A percentile compares a stretch with the other conserved stretches of the same genome.
These are phyloP conservation scores for Colletotrichum plurivorum DNA, from an alignment of 2,329 filamentous ascomycete genomes.

Conservation along the genomic window DNA sequence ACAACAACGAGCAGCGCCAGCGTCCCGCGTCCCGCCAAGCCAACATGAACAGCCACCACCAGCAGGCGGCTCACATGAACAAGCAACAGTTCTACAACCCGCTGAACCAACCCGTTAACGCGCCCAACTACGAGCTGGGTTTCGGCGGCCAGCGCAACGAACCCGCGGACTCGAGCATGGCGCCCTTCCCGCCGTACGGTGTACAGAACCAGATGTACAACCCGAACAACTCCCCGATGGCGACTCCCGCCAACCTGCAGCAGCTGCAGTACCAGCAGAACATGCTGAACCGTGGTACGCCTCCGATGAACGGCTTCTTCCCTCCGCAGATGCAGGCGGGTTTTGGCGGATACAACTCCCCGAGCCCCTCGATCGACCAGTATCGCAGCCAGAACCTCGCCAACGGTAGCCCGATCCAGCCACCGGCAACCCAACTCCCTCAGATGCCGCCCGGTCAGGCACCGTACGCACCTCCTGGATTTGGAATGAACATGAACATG, in stretches of 20 bases:
- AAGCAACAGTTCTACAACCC: slow-evolving; percentile 68
- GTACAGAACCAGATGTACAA: slow-evolving; percentile 68
- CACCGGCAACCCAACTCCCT: slow-evolving; percentile 56
- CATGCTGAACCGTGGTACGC: slow-evolving; percentile 67
- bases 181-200: slow-evolving; percentile 65
- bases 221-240: slow-evolving; percentile 59
- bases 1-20: slow-evolving; percentile 63
- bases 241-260: slow-evolving; percentile 63
- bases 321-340: slow-evolving; percentile 66
- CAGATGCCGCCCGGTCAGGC: slow-evolving; percentile 60
- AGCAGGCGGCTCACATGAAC: slow-evolving; percentile 58
- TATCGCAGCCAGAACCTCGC: slow-evolving; percentile 67
- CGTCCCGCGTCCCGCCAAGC: slow-evolving; percentile 71
- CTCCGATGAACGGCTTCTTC: slow-evolving; percentile 71
- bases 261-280: slow-evolving; percentile 72
- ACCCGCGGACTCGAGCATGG: slow-evolving; percentile 63
- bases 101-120: slow-evolving; percentile 57
- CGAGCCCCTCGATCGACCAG: slow-evolving; percentile 67
- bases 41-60: slow-evolving; percentile 59
- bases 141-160: slow-evolving; percentile 68
- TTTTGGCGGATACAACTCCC: slow-evolving; percentile 66
- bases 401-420: slow-evolving; percentile 67
- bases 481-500: slow-evolving; percentile 63
- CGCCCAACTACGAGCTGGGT: slow-evolving; percentile 64
- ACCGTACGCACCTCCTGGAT: slow-evolving; percentile 64